Base-by-base conservation (phyloP, 1,284 basidiomycete species). In the Sparassis latifolia region DNA sequence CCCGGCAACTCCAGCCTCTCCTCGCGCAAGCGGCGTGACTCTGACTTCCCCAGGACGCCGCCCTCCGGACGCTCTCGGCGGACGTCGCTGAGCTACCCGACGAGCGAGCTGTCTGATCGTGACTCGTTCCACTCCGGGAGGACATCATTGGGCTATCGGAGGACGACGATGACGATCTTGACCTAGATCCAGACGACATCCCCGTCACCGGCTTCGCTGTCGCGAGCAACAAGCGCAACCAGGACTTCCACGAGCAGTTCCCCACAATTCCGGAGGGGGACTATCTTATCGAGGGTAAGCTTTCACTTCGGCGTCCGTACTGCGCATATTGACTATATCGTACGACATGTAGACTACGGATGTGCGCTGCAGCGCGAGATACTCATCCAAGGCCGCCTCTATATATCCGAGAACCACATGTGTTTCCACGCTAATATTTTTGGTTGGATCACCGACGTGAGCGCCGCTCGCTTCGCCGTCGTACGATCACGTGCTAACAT, bases 391-490 rank as follows among this genome's bases (percentile, higher is more conserved):
- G 96, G 96, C 3, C 80, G 96, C 3, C 67, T 99, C 47, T 99
- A 99, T 69, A 92, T 99, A 29, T 98, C 95, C 1, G 97, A 99
- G 70, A 96, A 98, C 68, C 95, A 98, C 65, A 80, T 98, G 12
- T 97, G 92, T 71, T 99, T 99, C 75, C 91, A 99, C 63, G 95
- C 97, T 28, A 99, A 97, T 66, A 97, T 99, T 49, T 97, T 99
- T 69, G 96, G 96, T 43, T 99, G 96, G 96, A 89, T 97, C 51
- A 98, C 95, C 20, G 89, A 97, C 64, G 92, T 94, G 65, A 68
- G 90, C 40, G 31, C 9, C 39, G 50, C 29, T 42, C 33, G 27
- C 30, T 51, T 35, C 20, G 20, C 20, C 20, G 20, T 20, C 20
- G 20, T 20, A 20, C 20, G 20, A 20, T 20, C 20, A 20, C 20